Evolutionary conservation across 352 stramenopile genomes (phyloP).

Genomic region (Saprolegnia parasitica): DNA sequence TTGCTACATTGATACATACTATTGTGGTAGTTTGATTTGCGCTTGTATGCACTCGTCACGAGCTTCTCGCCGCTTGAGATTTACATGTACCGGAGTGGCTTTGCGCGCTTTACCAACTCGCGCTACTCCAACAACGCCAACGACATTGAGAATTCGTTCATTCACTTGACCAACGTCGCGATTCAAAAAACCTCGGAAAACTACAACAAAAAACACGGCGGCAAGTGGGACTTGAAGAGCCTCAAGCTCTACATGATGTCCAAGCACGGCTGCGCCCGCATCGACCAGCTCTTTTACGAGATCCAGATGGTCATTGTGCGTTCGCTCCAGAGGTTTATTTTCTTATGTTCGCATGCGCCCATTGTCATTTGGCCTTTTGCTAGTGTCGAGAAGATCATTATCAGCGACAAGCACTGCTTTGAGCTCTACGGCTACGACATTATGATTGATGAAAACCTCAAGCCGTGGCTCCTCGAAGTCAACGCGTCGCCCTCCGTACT

Average conservation of each 20-base stretch:
- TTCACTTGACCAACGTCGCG: slow-evolving; percentile 93
- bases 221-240: slow-evolving; percentile 89
- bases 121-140: slow-evolving; percentile 86
- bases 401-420: slow-evolving; percentile 95
- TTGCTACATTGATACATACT: not conserved
- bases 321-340: slow-evolving; percentile 55
- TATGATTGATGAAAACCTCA: slow-evolving; percentile 89
- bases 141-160: slow-evolving; percentile 88
- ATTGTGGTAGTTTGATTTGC: slow-evolving; percentile 78
- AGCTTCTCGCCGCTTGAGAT: slow-evolving; percentile 89
- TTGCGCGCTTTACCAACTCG: slow-evolving; percentile 88
- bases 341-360: no score
- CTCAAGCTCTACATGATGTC: slow-evolving; percentile 91
- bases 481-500: slow-evolving; percentile 89
- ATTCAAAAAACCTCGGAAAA: slow-evolving; percentile 93
- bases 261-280: slow-evolving; percentile 67
- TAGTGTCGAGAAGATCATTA: slow-evolving; percentile 91
- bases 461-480: slow-evolving; percentile 90
- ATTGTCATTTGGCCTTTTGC: no score
- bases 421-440: slow-evolving; percentile 93
- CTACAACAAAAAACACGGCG: slow-evolving; percentile 90
- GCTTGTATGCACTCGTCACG: slow-evolving; percentile 90
- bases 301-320: slow-evolving; percentile 89
- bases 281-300: slow-evolving; percentile 86
- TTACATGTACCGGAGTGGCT: slow-evolving; percentile 89